These are phyloP conservation scores for Metarhizium guizhouense DNA, from an alignment of 2,329 filamentous ascomycete genomes.

Conservation along the genomic window DNA sequence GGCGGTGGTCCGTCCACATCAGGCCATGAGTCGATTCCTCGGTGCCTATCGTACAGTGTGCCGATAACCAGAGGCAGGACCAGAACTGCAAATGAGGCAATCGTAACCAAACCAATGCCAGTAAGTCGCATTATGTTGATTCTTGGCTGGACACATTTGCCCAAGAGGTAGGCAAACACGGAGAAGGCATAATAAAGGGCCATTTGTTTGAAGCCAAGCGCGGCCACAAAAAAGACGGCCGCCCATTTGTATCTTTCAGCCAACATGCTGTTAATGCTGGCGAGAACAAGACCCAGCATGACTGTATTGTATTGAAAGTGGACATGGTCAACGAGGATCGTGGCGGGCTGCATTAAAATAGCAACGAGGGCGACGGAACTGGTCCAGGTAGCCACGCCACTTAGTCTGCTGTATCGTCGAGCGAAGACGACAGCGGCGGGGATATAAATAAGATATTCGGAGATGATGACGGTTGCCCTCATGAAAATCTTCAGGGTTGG, in stretches of 20 bases:
- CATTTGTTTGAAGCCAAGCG: slow-evolving; percentile 99
- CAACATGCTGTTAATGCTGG: slow-evolving; percentile 80
- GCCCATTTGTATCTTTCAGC: slow-evolving; percentile 81
- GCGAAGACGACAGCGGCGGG: slow-evolving; percentile 81
- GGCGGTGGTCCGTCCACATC: slow-evolving; percentile 49
- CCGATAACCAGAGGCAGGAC: slow-evolving; percentile 68
- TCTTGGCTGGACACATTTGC: slow-evolving; percentile 70
- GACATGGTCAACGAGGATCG: slow-evolving; percentile 87
- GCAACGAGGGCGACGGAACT: slow-evolving; percentile 78
- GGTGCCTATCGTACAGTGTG: slow-evolving; percentile 58
- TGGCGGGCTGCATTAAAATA: slow-evolving; percentile 84
- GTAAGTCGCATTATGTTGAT: slow-evolving; percentile 61
- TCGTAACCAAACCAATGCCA: slow-evolving; percentile 65
- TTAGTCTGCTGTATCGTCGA: slow-evolving; percentile 67
- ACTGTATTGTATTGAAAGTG: slow-evolving; percentile 98
- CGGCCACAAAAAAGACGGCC: slow-evolving; percentile 85
- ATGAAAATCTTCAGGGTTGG: slow-evolving; percentile 84
- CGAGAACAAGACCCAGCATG: slow-evolving; percentile 87
- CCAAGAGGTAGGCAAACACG: slow-evolving; percentile 85
- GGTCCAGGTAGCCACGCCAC: slow-evolving; percentile 73
- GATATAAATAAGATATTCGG: slow-evolving; percentile 83
- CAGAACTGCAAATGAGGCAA: slow-evolving; percentile 63
- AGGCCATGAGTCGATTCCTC: slow-evolving; percentile 48
- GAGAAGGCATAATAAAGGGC: slow-evolving; percentile 92
- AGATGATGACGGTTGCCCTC: slow-evolving; percentile 83